Base-by-base conservation (phyloP, 129 eudicot genomes). In the Flaveria sonorensis region DNA sequence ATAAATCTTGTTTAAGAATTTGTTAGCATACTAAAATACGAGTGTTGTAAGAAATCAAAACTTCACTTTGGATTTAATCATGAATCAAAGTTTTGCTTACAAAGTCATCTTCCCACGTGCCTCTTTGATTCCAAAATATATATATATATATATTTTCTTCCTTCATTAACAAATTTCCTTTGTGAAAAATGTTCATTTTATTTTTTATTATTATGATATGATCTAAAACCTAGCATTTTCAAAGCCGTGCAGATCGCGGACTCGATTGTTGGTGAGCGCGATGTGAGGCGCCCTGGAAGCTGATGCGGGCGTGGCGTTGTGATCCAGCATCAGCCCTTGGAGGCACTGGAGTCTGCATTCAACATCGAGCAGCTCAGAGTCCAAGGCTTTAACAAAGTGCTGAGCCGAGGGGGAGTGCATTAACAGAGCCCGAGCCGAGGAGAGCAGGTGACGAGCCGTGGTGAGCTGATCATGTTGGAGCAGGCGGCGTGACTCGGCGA, bases 191-290 rank as follows among this genome's bases (percentile, higher is more conserved):
- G 13, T 11, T 11, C 15, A 47, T 10, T 2, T 10, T 10, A 10
- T 12, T 10, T 12, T 13, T 47, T 47, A 11, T 47, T 47, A 47
- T 47, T 46, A 47, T 43, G 36, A 30, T 43, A 47, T 47, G 43
- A 62, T 45, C 81, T 82, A 94, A 86, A 94, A 91, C 70, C 97
- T 92, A 72, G 99, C 99, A 78, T 94, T 94, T 81, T 94, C 97
- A 64, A 94, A 91, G 84, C 97, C 99, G 84, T 91, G 97, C 74
- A 94, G 81, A 72, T 94, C 96, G 69, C 89, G 71, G 15, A 83
- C 88, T 84, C 87, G 79, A 45, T 83, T 84, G 73, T 85, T 91
- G 77, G 80, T 83, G 19, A 88, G 94, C 81, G 88, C 87, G 85
- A 77, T 82, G 84, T 93, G 92, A 57, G 92, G 91, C 56, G 91